Evolutionary conservation across 2,329 filamentous ascomycete genomes (phyloP).

Genomic region (Phoma sp.): DNA sequence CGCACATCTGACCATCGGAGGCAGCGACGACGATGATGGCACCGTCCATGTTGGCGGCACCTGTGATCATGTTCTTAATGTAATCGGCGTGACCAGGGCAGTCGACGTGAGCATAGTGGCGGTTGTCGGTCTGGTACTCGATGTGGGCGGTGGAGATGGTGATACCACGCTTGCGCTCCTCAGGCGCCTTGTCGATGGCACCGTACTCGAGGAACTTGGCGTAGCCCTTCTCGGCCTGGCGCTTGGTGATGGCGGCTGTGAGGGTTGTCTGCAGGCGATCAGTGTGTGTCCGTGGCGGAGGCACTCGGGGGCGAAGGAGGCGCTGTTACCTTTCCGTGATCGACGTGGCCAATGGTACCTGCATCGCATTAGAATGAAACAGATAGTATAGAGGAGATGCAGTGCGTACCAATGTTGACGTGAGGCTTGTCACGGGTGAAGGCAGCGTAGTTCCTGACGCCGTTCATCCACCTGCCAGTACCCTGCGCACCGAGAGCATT

Average conservation of each 20-base stretch:
- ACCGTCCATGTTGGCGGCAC: slow-evolving; percentile 98
- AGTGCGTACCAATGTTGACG: slow-evolving; percentile 85
- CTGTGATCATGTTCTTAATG: slow-evolving; percentile 99
- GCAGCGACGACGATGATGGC: slow-evolving; percentile 98
- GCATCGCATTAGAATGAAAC: slow-evolving; percentile 17
- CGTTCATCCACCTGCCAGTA: slow-evolving; percentile 68
- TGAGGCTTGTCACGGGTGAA: slow-evolving; percentile 95
- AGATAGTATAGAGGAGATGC: neutral
- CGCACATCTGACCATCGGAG: slow-evolving; percentile 94
- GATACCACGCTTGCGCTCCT: slow-evolving; percentile 99
- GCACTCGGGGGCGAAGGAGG: slow-evolving; percentile 20
- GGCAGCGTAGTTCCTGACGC: slow-evolving; percentile 67
- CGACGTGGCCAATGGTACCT: slow-evolving; percentile 98
- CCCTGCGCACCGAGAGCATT: slow-evolving; percentile 68
- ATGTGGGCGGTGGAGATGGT: slow-evolving; percentile 98
- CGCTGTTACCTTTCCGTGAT: slow-evolving; percentile 88
- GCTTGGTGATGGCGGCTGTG: slow-evolving; percentile 98
- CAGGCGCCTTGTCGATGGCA: slow-evolving; percentile 97
- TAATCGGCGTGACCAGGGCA: slow-evolving; percentile 99
- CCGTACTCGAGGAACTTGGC: slow-evolving; percentile 97
- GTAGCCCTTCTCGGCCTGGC: slow-evolving; percentile 91
- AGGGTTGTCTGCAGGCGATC: slow-evolving; percentile 77
- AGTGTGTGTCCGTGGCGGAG: slow-evolving; percentile 19
- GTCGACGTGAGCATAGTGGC: slow-evolving; percentile 99
- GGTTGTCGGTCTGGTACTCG: slow-evolving; percentile 91